These are phyloP conservation scores for Candida ponderosae DNA, from an alignment of 805 yeast genomes.

Conservation along the genomic window DNA sequence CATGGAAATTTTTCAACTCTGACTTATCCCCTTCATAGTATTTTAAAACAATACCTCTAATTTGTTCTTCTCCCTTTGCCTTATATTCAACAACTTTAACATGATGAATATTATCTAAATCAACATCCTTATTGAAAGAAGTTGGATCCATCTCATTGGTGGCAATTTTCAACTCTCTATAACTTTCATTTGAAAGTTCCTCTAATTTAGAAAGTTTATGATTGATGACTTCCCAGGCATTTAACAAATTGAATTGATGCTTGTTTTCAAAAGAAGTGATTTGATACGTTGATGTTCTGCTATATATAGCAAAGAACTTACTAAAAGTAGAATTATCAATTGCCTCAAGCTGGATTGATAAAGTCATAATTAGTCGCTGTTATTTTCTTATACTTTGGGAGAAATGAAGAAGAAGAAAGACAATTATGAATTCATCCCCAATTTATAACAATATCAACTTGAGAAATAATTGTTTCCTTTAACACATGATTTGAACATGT, in stretches of 20 bases:
- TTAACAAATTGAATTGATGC: constrained; percentile 20
- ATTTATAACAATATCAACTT: too few species aligned
- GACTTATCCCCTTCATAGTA: constrained; percentile 20
- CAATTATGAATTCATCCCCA: too few species aligned
- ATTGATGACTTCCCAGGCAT: constrained; percentile 20
- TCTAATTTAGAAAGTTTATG: neutral
- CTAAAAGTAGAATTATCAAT: constrained; percentile 28
- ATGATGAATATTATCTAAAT: constrained; percentile 7
- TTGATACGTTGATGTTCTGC: constrained; percentile 17
- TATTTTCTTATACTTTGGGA: too few species aligned
- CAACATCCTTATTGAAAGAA: too few species aligned
- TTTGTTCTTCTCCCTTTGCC: constrained; percentile 22
- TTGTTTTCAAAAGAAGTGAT: constrained; percentile 24
- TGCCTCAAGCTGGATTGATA: constrained; percentile 1
- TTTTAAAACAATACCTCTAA: constrained; percentile 30
- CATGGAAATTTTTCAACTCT: constrained; percentile 13
- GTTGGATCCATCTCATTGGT: neutral
- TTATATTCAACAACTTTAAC: constrained; percentile 25
- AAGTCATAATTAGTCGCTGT: too few species aligned
- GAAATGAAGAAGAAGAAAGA: too few species aligned
- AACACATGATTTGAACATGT: too few species aligned
- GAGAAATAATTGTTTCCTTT: too few species aligned
- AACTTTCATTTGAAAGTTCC: neutral
- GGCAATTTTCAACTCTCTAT: neutral
- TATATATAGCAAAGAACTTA: constrained; percentile 30